Conservation (phyloP, 2,329 filamentous ascomycete species). For the Fusarium fracticaudum region DNA sequence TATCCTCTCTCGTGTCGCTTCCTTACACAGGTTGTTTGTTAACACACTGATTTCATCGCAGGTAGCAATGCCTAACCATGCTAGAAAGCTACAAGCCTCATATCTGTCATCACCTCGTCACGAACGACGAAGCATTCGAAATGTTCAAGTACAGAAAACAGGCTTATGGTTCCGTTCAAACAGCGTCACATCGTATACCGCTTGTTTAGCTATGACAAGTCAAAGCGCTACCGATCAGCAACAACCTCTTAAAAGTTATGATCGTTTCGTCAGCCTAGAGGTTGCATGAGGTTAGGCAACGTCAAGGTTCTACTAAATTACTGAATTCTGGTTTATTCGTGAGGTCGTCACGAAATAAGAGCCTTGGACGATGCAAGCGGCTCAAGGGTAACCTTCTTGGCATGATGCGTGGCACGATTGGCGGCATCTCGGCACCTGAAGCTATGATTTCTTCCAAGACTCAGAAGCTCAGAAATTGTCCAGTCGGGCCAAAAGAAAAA, state of each 20-base stretch:
- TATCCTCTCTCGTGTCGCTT: neutral
- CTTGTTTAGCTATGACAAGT: neutral
- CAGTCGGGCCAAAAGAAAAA: neutral
- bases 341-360: constrained; percentile 1
- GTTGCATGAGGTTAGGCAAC: neutral
- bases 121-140: neutral
- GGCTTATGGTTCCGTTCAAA: neutral
- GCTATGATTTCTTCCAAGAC: neutral
- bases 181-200: neutral
- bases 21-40: neutral
- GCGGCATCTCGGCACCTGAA: constrained; percentile 7
- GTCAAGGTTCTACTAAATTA: neutral
- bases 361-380: constrained; percentile 34
- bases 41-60: neutral
- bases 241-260: neutral
- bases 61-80: neutral
- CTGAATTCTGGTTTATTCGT: neutral
- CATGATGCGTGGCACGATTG: constrained; percentile 9
- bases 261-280: constrained; percentile 12
- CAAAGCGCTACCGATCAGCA: neutral
- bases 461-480: constrained; percentile 12
- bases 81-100: neutral
- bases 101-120: neutral
- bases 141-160: neutral
- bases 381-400: constrained; percentile 26